A percentile compares a stretch with the other conserved stretches of the same genome.
phyloP scores from a whole-genome alignment of 441 rosid species.

The Sinapis alba region DNA sequence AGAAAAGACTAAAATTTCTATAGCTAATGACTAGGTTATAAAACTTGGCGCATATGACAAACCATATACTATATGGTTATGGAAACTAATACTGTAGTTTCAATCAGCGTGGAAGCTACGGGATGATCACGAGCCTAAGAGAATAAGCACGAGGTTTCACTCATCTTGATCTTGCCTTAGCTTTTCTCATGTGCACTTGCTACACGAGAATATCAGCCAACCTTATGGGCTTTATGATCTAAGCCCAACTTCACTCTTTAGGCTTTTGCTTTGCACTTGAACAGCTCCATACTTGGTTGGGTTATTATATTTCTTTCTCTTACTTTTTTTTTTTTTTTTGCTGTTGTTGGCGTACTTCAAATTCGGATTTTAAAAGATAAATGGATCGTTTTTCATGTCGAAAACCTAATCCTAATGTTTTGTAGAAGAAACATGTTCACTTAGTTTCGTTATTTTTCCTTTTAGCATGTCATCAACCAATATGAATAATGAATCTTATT shows the following conservation, averaged over 20 bases:
- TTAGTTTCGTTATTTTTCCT: background rate
- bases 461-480: background rate
- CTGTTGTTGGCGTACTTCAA: background rate
- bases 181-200: background rate
- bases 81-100: background rate
- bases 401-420: background rate
- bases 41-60: background rate
- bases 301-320: background rate
- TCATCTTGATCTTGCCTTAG: background rate
- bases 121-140: background rate
- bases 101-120: background rate
- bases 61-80: background rate
- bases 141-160: background rate
- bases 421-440: background rate
- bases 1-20: background rate
- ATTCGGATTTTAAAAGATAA: background rate
- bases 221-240: background rate
- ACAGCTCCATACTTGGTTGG: background rate
- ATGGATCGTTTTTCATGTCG: background rate
- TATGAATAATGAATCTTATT: background rate
- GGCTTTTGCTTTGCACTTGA: background rate
- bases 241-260: background rate
- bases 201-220: conserved; percentile 1
- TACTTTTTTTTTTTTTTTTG: no score
- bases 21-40: background rate